Conservation (phyloP, 768 basidiomycete genomes). For the Tulasnella sp. region DNA sequence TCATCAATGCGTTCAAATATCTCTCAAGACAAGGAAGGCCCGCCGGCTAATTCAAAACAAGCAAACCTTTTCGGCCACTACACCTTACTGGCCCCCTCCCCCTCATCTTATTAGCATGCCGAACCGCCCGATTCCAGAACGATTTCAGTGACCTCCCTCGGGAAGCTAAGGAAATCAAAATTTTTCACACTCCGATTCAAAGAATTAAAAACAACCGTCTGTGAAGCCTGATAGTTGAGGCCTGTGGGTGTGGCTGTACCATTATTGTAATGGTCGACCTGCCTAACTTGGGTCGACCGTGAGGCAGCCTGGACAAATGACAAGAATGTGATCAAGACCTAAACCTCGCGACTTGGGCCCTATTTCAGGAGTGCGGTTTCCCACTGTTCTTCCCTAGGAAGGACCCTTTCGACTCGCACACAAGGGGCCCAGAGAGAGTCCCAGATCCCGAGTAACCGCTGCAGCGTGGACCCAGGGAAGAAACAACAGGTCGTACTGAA, state of each 20-base stretch:
- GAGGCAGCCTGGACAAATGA: slow-evolving; percentile 5
- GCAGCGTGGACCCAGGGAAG: slow-evolving; percentile 4
- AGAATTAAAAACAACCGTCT: background rate
- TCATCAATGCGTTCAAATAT: slow-evolving; percentile 9
- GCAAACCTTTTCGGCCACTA: slow-evolving; percentile 5
- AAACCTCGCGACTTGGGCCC: slow-evolving; percentile 1
- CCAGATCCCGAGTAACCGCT: slow-evolving; percentile 3
- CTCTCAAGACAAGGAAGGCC: background rate
- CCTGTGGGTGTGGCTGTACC: slow-evolving; percentile 2
- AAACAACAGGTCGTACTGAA: background rate
- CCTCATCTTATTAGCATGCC: slow-evolving; percentile 1
- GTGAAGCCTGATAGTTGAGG: slow-evolving; percentile 9
- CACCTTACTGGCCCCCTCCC: background rate
- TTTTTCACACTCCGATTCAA: background rate
- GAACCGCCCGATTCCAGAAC: background rate
- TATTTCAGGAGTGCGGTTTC: slow-evolving; percentile 1
- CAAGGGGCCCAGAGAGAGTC: background rate
- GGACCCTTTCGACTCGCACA: slow-evolving; percentile 8
- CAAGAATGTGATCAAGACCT: background rate
- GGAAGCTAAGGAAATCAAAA: slow-evolving; percentile 5
- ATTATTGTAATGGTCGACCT: background rate
- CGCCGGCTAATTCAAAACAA: slow-evolving; percentile 6
- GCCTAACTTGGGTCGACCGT: slow-evolving; percentile 3
- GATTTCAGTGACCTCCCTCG: background rate
- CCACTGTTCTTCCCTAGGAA: slow-evolving; percentile 7